Evolutionary conservation across 1,284 basidiomycete genomes (phyloP), one percentile per base, ranked within the genome.

Genomic region (Melanopsichium pennsylvanicum): DNA sequence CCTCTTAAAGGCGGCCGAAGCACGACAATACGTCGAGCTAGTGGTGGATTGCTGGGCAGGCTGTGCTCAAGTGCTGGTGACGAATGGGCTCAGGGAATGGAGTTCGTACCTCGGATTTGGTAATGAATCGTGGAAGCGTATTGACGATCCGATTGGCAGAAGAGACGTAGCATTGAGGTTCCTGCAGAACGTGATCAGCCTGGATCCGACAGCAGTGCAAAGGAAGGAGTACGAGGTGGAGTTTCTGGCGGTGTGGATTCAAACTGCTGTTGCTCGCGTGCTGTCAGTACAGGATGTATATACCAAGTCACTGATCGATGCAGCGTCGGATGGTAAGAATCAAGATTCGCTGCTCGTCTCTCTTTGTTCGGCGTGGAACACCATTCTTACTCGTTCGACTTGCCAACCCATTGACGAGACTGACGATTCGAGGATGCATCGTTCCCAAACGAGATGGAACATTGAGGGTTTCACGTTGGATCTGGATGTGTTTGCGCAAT

Each of bases 41-140:
- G 87, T 91, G 82, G 85, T 92, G 18, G 86, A 88, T 61, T 89
- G 88, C 72, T 94, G 91, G 90, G 85, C 89, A 3, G 87, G 88
- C 8, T 92, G 89, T 72, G 87, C 86, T 0, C 84, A 85, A 31
- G 85, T 91, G 19, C 76, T 89, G 11, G 86, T 90, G 9, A 85
- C 87, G 49, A 87, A 88, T 58, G 84, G 84, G 11, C 80, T 84
- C 55, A 74, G 90, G 86, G 84, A 86, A 34, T 93, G 92, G 92
- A 79, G 83, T 1, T 80, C 84, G 21, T 90, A 87, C 75, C 81
- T 90, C 36, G 82, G 85, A 0, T 84, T 83, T 35, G 87, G 87
- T 1, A 81, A 84, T 16, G 84, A 87, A 55, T 88, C 87, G 26
- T 90, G 86, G 86, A 84, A 85, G 57, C 83, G 86, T 31, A 84